Percentiles rank a stretch among this genome's conserved stretches.
Conservation (phyloP, 257 asterid genomes). For the Solanum appendiculatum region DNA sequence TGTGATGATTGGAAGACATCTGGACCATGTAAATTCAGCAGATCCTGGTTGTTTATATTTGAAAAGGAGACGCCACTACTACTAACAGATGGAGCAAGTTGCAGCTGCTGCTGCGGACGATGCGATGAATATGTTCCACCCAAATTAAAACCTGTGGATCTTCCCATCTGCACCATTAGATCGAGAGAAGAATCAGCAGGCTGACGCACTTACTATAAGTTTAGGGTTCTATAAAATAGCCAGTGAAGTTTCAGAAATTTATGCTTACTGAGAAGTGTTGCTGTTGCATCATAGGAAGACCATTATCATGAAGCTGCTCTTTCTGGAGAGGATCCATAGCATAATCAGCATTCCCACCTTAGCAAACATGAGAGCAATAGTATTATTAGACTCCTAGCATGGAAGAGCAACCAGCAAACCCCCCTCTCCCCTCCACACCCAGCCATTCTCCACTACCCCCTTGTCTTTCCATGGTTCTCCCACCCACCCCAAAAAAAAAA, state of each 20-base stretch:
- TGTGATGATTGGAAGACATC: constrained; percentile 22
- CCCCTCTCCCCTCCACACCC: not conserved
- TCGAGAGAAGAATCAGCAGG: not conserved
- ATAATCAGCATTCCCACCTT: constrained; percentile 55
- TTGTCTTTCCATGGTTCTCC: not conserved
- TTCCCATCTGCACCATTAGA: constrained; percentile 49
- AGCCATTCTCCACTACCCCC: not conserved
- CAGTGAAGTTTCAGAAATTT: not conserved
- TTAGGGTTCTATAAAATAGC: not conserved
- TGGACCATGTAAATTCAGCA: constrained; percentile 56
- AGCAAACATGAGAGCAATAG: constrained; percentile 22
- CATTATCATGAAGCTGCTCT: constrained; percentile 66
- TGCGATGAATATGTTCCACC: constrained; percentile 71
- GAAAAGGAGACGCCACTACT: constrained; percentile 55
- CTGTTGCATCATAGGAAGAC: constrained; percentile 62
- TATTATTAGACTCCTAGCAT: constrained; percentile 1
- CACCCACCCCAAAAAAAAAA: not conserved
- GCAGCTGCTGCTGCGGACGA: constrained; percentile 75
- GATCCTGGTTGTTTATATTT: constrained; percentile 59
- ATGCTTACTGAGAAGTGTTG: constrained; percentile 69
- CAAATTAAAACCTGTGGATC: constrained; percentile 66
- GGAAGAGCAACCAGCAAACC: not conserved
- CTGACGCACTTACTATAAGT: not conserved
- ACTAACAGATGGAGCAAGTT: constrained; percentile 54
- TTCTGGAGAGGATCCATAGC: constrained; percentile 53